Conservation (phyloP, 129 eudicot species). For the carrot (Daucus carota) region DH1_v3.0 NC_030381.2:34947501-34948000, state of each 20-base stretch:
- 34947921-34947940: neutral
- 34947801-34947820: constrained; percentile 52
- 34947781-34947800: constrained; percentile 41
- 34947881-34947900: neutral
- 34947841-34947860: constrained; percentile 26
- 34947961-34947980: constrained; percentile 32
- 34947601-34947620: constrained; percentile 66
- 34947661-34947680: constrained; percentile 37
- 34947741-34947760: neutral
- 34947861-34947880: neutral
- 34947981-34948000: constrained; percentile 61
- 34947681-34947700: neutral
- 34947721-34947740: neutral
- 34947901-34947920: neutral
- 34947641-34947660: constrained; percentile 78
- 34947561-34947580: neutral
- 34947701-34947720: neutral
- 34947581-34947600: neutral
- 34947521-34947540: neutral
- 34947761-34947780: neutral
- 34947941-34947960: neutral
- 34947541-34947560: neutral
- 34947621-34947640: constrained; percentile 89
- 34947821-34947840: constrained; percentile 42
- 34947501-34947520: neutral